phyloP scores from a whole-genome alignment of 441 rosid genomes.

The Viola pubescens region DNA sequence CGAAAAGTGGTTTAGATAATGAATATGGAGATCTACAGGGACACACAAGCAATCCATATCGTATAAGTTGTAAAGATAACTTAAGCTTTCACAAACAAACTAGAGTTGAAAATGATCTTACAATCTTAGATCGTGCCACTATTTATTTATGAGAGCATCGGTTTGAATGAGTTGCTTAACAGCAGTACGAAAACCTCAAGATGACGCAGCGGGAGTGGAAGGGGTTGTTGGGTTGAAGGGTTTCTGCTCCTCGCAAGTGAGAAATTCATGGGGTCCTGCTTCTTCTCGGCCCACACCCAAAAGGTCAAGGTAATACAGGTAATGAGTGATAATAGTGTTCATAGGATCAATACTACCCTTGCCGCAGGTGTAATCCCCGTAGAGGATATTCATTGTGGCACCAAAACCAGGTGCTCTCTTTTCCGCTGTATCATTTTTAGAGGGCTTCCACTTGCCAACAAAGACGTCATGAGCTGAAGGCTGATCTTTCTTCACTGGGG shows the following conservation, averaged over 20 bases:
- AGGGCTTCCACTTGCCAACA: constrained; percentile 83
- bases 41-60: constrained; percentile 6
- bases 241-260: constrained; percentile 68
- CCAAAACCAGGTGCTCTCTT: constrained; percentile 79
- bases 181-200: constrained; percentile 30
- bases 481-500: constrained; percentile 61
- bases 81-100: constrained; percentile 7
- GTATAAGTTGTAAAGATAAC: constrained; percentile 1
- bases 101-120: constrained; percentile 8
- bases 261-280: constrained; percentile 60
- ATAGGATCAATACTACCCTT: constrained; percentile 68
- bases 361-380: constrained; percentile 72
- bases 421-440: constrained; percentile 74
- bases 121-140: constrained; percentile 8
- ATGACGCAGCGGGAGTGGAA: constrained; percentile 30
- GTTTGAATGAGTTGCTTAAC: background rate
- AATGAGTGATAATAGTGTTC: constrained; percentile 78
- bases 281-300: constrained; percentile 77
- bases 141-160: constrained; percentile 10
- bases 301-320: constrained; percentile 73
- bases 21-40: constrained; percentile 15
- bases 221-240: constrained; percentile 56
- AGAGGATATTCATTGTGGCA: constrained; percentile 72
- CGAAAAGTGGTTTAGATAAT: constrained; percentile 3
- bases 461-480: constrained; percentile 85